Base-by-base conservation (phyloP, 352 stramenopile species). In the Globisporangium cylindrosporum region DNA sequence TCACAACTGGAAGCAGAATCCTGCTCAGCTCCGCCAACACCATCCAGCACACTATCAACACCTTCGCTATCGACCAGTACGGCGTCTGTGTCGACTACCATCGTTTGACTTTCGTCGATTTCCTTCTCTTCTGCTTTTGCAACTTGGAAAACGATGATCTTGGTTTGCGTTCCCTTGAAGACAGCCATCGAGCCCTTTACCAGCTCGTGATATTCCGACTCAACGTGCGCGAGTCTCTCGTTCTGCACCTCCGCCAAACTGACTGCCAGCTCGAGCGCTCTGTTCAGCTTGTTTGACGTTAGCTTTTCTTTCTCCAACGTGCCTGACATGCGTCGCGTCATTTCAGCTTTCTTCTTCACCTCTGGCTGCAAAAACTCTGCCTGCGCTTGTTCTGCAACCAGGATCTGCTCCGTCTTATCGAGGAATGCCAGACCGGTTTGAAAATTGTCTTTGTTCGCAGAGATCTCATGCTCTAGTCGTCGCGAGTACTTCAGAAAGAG, bases 301-400 rank as follows among this genome's bases (percentile, higher is more conserved):
- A 89, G 70, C 36, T 86, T 78, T 41, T 91, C 81, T 32, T 77
- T 79, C 54, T 92, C 82, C n/a, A 90, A 63, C 12, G 73, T 87
- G 0, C 78, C 84, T 3, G 82, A 92, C 82, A 91, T 89, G 22
- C 64, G 67, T 2, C 84, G 70, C 49, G 79, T 80, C 8, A 78
- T 29, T 3, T 80, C 79, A 0, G 80, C 72, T 48, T 82, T 80
- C 29, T 76, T 72, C 1, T 55, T 70, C 69, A 89, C 80, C 67
- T 92, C 81, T 3, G 82, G 82, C 8, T 86, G 73, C 10, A 92
- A 43, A 15, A 73, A 48, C 6, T 82, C 73, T 14, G 82, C 73
- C 64, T 92, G 84, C 0, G 72, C 67, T 22, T 88, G 76, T 51
- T 91, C 82, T 0, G 64, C 51, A 14, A 77, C 48, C 1, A 92